A percentile compares a stretch with the other conserved stretches of the same genome.
These are phyloP conservation scores for Paramecium sonneborni DNA, from an alignment of 73 alveolate species.

Conservation along the genomic window DNA sequence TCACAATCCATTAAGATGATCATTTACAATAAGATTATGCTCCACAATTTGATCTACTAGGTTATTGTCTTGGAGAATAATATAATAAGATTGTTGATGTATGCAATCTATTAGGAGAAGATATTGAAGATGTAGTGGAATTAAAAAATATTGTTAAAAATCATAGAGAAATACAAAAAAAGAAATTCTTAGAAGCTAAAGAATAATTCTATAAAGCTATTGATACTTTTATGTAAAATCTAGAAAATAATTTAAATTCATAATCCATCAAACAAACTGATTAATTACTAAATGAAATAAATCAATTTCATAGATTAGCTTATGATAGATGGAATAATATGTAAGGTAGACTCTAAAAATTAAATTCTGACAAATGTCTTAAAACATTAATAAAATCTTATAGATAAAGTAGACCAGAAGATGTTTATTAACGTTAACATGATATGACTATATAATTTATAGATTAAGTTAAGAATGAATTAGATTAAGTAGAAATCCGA, in stretches of 20 bases:
- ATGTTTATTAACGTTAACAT: neutral
- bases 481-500: neutral
- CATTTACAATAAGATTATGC: neutral
- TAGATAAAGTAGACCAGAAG: neutral
- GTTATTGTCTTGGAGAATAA: neutral
- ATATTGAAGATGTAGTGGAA: neutral
- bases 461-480: neutral
- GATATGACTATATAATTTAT: neutral
- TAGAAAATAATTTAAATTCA: neutral
- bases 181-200: conserved; percentile 30
- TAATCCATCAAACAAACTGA: neutral
- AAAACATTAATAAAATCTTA: neutral
- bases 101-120: neutral
- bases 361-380: conserved; percentile 8
- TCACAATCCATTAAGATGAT: conserved; percentile 6
- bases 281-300: neutral
- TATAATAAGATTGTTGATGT: conserved; percentile 27
- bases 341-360: neutral
- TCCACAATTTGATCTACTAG: conserved; percentile 5
- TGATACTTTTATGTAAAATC: neutral
- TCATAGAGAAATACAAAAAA: conserved; percentile 37
- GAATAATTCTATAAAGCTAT: conserved; percentile 12
- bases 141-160: neutral
- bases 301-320: neutral
- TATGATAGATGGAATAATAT: neutral